These are phyloP conservation scores for Kodamaea suecica DNA, from an alignment of 1,139 yeast species.

Conservation along the genomic window DNA sequence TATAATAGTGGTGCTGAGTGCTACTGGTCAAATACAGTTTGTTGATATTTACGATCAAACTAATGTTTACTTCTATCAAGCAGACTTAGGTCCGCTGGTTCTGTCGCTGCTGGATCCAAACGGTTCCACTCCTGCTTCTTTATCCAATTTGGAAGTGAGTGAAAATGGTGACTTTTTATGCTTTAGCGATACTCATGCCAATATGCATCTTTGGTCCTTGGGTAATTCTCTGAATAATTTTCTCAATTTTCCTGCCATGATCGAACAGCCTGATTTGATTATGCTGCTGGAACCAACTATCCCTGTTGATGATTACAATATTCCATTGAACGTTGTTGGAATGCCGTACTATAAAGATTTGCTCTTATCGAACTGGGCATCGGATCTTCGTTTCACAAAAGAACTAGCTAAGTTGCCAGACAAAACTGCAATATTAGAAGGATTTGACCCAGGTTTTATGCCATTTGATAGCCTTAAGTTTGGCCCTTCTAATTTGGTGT, in stretches of 20 bases:
- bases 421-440: constrained; percentile 12
- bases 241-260: constrained; percentile 45
- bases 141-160: constrained; percentile 63
- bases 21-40: constrained; percentile 78
- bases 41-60: constrained; percentile 80
- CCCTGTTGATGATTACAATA: constrained; percentile 34
- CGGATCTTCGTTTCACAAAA: constrained; percentile 53
- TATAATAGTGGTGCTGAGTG: constrained; percentile 70
- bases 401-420: constrained; percentile 52
- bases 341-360: constrained; percentile 83
- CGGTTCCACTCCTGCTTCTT: constrained; percentile 17
- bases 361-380: constrained; percentile 78
- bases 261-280: constrained; percentile 49
- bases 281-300: constrained; percentile 23
- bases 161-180: constrained; percentile 79
- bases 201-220: constrained; percentile 74
- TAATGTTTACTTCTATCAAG: constrained; percentile 57
- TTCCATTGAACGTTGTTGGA: constrained; percentile 72
- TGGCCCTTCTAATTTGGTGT: constrained; percentile 13
- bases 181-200: constrained; percentile 63
- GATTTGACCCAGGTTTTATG: constrained; percentile 16
- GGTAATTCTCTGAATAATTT: constrained; percentile 35
- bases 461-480: constrained; percentile 56
- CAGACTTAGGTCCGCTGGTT: constrained; percentile 42
- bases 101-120: background rate